Evolutionary conservation across 148 eudicot species (phyloP).

Genomic region (Cornus florida): DNA sequence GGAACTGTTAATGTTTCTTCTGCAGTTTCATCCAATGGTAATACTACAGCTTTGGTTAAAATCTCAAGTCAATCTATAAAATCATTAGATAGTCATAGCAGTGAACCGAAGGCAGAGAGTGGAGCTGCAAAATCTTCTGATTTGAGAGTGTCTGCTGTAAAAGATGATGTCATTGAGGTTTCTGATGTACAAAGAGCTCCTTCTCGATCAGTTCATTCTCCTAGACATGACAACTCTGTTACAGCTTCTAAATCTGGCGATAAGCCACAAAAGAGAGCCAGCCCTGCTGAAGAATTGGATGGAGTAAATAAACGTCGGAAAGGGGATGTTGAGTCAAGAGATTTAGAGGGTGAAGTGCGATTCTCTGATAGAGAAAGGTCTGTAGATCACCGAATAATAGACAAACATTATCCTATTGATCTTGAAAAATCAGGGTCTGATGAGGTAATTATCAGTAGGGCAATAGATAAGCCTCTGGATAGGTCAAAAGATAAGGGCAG

Average conservation of each 20-base stretch:
- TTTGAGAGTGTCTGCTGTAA: slow-evolving; percentile 41
- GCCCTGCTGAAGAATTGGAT: slow-evolving; percentile 84
- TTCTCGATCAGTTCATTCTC: slow-evolving; percentile 66
- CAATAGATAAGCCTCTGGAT: slow-evolving; percentile 55
- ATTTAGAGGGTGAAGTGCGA: slow-evolving; percentile 59
- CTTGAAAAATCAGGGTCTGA: slow-evolving; percentile 55
- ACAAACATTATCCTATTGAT: slow-evolving; percentile 50
- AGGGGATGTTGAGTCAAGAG: slow-evolving; percentile 67
- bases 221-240: slow-evolving; percentile 55
- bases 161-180: slow-evolving; percentile 62
- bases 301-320: slow-evolving; percentile 78
- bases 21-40: slow-evolving; percentile 45
- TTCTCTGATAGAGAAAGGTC: slow-evolving; percentile 62
- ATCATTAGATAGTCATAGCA: slow-evolving; percentile 40
- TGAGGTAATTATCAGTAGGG: slow-evolving; percentile 43
- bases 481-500: slow-evolving; percentile 66
- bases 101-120: slow-evolving; percentile 52
- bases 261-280: slow-evolving; percentile 71
- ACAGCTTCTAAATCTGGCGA: slow-evolving; percentile 49
- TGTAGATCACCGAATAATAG: slow-evolving; percentile 37
- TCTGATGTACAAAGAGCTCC: slow-evolving; percentile 52
- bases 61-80: slow-evolving; percentile 37
- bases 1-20: slow-evolving; percentile 33
- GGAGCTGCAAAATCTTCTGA: slow-evolving; percentile 55
- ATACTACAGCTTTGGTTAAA: slow-evolving; percentile 40